Evolutionary conservation across 805 yeast genomes (phyloP).

Genomic region (Candida incommunis): DNA sequence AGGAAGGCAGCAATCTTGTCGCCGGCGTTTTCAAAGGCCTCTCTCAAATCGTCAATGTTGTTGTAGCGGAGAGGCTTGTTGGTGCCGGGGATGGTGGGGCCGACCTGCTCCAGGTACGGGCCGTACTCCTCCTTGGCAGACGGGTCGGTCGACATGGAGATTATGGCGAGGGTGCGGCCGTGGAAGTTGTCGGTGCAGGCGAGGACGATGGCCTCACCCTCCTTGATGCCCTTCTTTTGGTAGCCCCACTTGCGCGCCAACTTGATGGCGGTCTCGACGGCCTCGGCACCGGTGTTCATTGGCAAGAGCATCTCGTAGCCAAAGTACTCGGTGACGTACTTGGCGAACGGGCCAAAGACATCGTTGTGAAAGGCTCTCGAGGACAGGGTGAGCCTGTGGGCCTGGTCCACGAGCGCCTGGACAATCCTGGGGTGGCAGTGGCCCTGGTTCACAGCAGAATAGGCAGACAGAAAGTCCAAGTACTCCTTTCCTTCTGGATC

Average conservation of each 20-base stretch:
- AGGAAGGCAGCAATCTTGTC: constrained; percentile 82
- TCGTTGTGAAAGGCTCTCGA: constrained; percentile 90
- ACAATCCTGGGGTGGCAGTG: constrained; percentile 94
- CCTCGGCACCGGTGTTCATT: constrained; percentile 98
- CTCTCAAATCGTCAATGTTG: constrained; percentile 70
- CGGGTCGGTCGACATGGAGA: constrained; percentile 92
- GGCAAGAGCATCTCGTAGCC: constrained; percentile 88
- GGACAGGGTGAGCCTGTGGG: constrained; percentile 66
- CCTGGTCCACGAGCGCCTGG: constrained; percentile 75
- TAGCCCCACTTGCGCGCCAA: constrained; percentile 98
- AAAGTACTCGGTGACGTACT: constrained; percentile 77
- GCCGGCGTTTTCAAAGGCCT: constrained; percentile 59
- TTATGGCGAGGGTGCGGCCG: constrained; percentile 89
- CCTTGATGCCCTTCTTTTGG: constrained; percentile 67
- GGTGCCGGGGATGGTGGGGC: constrained; percentile 73
- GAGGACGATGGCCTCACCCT: constrained; percentile 71
- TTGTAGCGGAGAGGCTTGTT: constrained; percentile 64
- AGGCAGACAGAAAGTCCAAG: constrained; percentile 84
- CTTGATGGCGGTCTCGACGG: constrained; percentile 90
- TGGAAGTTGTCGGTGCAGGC: constrained; percentile 89
- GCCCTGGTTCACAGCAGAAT: constrained; percentile 96
- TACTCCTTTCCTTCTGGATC: constrained; percentile 95
- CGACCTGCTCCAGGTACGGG: constrained; percentile 73
- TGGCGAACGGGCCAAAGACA: constrained; percentile 74
- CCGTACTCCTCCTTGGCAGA: constrained; percentile 84